A percentile compares a stretch with the other conserved stretches of the same genome.
These are phyloP conservation scores for Botrytis fabae DNA, from an alignment of 2,329 filamentous ascomycete genomes.

Conservation along the genomic window DNA sequence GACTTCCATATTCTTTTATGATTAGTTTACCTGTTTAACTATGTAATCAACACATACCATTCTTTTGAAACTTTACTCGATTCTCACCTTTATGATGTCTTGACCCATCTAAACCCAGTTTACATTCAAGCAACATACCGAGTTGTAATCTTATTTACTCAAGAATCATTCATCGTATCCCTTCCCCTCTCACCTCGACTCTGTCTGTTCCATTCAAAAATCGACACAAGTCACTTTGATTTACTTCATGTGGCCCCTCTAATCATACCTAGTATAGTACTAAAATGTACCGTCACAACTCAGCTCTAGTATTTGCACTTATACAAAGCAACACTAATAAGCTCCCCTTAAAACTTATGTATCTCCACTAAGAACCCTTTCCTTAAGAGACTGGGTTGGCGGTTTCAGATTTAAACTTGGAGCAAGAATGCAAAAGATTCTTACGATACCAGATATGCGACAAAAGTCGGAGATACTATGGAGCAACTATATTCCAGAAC, in stretches of 20 bases:
- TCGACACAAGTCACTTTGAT: background rate
- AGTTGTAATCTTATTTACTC: background rate
- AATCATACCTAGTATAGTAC: background rate
- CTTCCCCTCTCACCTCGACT: background rate
- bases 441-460: background rate
- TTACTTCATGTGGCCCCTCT: background rate
- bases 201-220: no score
- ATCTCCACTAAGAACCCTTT: accelerated
- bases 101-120: background rate
- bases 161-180: background rate
- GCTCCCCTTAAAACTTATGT: no score
- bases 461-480: background rate
- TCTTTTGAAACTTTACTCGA: background rate
- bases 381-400: accelerated
- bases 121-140: background rate
- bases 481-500: background rate
- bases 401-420: background rate
- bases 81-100: background rate
- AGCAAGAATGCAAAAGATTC: background rate
- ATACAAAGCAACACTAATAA: background rate
- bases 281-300: background rate
- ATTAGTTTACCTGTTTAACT: constrained; percentile 1
- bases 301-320: background rate
- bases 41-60: constrained; percentile 5
- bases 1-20: constrained; percentile 3